Evolutionary conservation across 768 basidiomycete genomes (phyloP), one percentile per base, ranked within the genome.

Genomic region (Naganishia onofrii): DNA sequence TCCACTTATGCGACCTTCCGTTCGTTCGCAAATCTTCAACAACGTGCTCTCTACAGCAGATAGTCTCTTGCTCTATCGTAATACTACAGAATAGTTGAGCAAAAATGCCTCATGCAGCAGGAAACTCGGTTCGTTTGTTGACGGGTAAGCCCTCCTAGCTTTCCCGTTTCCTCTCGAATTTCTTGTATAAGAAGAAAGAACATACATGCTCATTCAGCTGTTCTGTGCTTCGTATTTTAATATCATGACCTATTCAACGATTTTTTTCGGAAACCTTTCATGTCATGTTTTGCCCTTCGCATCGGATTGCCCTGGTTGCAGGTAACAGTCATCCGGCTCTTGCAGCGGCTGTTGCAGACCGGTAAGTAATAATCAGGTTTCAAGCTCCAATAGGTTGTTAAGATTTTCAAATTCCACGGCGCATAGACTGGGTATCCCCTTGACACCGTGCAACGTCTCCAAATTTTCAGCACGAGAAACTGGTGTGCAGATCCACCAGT

Each of bases 251-350:
- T 48, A 32, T 67, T 10, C 54, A 2, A 38, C 34, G 32, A 26
- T 36, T 15, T 15, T 2, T 13, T n/a, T 34, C n/a, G n/a, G n/a
- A n/a, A 51, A 51, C 19, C 48, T 12, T 51, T 23, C 48, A 21
- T 51, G n/a, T 51, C 23, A 32, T 38, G 56, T 46, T 19, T 26
- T 29, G 46, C 19, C 58, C 38, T 67, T 58, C 56, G 5, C 23
- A 17, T 60, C 68, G 32, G 46, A 34, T 70, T n/a, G n/a, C 21
- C 52, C n/a, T 70, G 2, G n/a, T 70, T 48, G 38, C 75, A 95
- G 93, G 93, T 72, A 94, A 92, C 42, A 93, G 91, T 82, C 95
- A 98, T 82, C 92, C 93, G 66, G 91, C 93, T 82, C 86, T 98
- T 74, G 94, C 94, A 42, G 89, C 94, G 81, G 89, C 92, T 76